Evolutionary conservation across 2,329 filamentous ascomycete species (phyloP).

Genomic region (Cytospora chrysosperma): DNA sequence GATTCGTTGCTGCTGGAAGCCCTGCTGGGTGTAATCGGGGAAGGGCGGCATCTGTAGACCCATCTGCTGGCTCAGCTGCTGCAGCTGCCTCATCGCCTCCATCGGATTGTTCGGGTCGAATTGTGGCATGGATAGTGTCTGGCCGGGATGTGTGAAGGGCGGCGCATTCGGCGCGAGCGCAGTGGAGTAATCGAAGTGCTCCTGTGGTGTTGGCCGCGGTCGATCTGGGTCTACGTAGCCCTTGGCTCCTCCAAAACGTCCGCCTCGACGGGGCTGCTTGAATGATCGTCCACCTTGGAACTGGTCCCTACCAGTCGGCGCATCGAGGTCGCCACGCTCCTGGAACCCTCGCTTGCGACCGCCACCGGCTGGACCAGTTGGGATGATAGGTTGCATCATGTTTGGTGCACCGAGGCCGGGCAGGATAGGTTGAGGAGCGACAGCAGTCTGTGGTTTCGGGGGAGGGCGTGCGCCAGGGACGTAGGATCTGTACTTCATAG

Average conservation of each 20-base stretch:
- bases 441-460: slow-evolving; percentile 28
- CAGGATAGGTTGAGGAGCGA: slow-evolving; percentile 6
- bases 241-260: slow-evolving; percentile 25
- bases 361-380: slow-evolving; percentile 32
- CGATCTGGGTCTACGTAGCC: slow-evolving; percentile 24
- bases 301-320: slow-evolving; percentile 32
- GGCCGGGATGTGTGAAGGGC: slow-evolving; percentile 29
- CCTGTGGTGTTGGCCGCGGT: slow-evolving; percentile 30
- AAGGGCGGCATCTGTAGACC: slow-evolving; percentile 47
- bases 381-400: slow-evolving; percentile 4
- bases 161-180: slow-evolving; percentile 12
- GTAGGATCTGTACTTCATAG: slow-evolving; percentile 62
- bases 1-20: slow-evolving; percentile 25
- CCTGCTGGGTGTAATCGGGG: slow-evolving; percentile 32
- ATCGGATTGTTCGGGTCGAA: slow-evolving; percentile 62
- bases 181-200: slow-evolving; percentile 16
- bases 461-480: slow-evolving; percentile 53
- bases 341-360: slow-evolving; percentile 53
- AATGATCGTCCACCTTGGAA: slow-evolving; percentile 43
- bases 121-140: slow-evolving; percentile 38
- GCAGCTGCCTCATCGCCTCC: slow-evolving; percentile 61
- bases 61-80: slow-evolving; percentile 60
- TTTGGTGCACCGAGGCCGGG: background rate
- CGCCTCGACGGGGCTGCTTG: slow-evolving; percentile 62
- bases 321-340: slow-evolving; percentile 47